phyloP scores from a whole-genome alignment of 2,329 filamentous ascomycete species.

The Exophiala bonariae region DNA sequence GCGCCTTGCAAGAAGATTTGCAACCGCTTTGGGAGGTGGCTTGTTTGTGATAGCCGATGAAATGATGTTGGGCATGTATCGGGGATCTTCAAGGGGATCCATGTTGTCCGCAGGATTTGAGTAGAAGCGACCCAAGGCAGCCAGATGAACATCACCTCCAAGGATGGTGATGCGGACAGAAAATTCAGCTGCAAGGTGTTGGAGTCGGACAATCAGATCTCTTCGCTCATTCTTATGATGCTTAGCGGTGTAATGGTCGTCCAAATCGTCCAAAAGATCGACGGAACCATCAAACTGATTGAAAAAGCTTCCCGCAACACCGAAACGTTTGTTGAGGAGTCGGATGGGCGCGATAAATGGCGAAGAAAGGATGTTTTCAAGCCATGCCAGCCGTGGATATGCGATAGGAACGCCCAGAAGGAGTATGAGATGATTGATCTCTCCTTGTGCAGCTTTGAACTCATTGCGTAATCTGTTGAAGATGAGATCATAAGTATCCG shows the following conservation, averaged over 20 bases:
- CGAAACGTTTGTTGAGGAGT: slow-evolving; percentile 86
- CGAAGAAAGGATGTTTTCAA: slow-evolving; percentile 87
- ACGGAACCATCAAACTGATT: slow-evolving; percentile 85
- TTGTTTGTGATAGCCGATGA: slow-evolving; percentile 68
- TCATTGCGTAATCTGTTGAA: slow-evolving; percentile 57
- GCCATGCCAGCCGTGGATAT: slow-evolving; percentile 79
- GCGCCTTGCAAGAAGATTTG: slow-evolving; percentile 61
- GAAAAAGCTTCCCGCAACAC: slow-evolving; percentile 80
- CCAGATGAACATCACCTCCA: slow-evolving; percentile 58
- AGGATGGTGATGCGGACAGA: slow-evolving; percentile 62
- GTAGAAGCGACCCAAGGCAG: slow-evolving; percentile 65
- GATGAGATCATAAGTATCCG: slow-evolving; percentile 62
- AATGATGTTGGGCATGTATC: slow-evolving; percentile 66
- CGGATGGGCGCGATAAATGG: slow-evolving; percentile 86
- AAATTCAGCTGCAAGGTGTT: slow-evolving; percentile 58
- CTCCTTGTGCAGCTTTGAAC: slow-evolving; percentile 50
- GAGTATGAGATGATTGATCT: slow-evolving; percentile 64
- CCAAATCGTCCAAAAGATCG: slow-evolving; percentile 64
- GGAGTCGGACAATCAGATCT: slow-evolving; percentile 65
- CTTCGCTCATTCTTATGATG: slow-evolving; percentile 89
- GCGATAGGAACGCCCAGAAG: slow-evolving; percentile 71
- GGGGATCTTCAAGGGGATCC: slow-evolving; percentile 57
- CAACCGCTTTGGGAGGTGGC: slow-evolving; percentile 63
- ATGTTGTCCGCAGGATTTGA: slow-evolving; percentile 59
- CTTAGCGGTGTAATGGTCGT: slow-evolving; percentile 79